Evolutionary conservation across 2,329 filamentous ascomycete species (phyloP).

Genomic region (Calonectria leucothoes): DNA sequence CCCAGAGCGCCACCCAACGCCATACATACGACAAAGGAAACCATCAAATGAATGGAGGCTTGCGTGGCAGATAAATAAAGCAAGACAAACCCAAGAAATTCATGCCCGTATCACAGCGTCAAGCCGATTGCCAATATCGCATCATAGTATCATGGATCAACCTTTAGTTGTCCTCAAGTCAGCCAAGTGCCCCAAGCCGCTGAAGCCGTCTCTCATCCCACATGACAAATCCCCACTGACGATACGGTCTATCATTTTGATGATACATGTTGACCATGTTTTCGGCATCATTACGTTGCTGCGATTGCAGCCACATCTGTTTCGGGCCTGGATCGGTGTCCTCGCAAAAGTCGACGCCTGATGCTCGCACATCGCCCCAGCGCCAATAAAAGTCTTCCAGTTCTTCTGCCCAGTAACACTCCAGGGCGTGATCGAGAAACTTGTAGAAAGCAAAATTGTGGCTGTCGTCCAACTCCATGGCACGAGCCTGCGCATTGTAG

Average conservation of each 20-base stretch:
- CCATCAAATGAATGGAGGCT: neutral
- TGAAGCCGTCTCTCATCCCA: neutral
- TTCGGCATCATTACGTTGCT: neutral
- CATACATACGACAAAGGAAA: neutral
- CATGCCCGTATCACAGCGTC: neutral
- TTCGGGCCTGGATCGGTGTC: neutral
- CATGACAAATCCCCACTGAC: neutral
- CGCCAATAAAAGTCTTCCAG: neutral
- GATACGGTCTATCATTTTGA: neutral
- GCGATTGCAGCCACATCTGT: neutral
- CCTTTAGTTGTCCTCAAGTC: neutral
- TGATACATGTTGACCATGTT: conserved; percentile 1
- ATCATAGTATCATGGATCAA: neutral
- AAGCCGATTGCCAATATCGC: neutral
- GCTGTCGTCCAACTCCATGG: neutral
- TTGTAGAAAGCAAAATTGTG: neutral
- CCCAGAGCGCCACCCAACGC: neutral
- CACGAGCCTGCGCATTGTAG: neutral
- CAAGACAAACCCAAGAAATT: neutral
- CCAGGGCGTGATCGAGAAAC: neutral
- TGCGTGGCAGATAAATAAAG: neutral
- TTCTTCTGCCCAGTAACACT: neutral
- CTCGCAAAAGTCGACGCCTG: neutral
- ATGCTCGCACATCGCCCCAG: neutral
- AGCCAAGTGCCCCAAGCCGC: neutral